phyloP scores from a whole-genome alignment of 129 eudicot genomes.

The Erigeron canadensis region DNA sequence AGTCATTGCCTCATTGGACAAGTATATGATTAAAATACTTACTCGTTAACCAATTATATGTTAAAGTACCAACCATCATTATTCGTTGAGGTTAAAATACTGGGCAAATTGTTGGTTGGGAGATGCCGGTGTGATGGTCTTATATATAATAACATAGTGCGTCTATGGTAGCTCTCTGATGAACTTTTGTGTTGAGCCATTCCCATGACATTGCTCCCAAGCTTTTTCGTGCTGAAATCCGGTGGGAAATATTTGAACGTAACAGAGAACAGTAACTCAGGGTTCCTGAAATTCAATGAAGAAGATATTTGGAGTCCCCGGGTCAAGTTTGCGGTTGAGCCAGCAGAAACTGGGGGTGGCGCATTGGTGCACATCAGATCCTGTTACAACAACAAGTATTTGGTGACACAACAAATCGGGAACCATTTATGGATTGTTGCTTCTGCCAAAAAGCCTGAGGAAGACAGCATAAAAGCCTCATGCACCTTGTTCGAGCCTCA shows the following conservation, averaged over 20 bases:
- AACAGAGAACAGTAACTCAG: neutral
- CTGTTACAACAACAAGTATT: slow-evolving; percentile 24
- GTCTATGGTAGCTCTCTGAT: too few species aligned
- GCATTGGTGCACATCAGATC: slow-evolving; percentile 18
- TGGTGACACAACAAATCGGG: neutral
- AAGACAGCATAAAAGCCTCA: neutral
- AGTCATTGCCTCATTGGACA: too few species aligned
- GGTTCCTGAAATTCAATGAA: neutral
- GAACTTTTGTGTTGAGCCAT: neutral
- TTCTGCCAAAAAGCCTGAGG: neutral
- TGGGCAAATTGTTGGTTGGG: too few species aligned
- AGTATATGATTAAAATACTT: too few species aligned
- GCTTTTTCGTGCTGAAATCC: neutral
- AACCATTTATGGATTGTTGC: neutral
- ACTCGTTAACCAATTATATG: too few species aligned
- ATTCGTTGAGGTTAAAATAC: too few species aligned
- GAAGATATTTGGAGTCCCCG: neutral
- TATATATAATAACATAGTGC: too few species aligned
- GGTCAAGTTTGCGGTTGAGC: neutral
- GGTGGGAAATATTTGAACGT: neutral
- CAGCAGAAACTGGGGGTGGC: neutral
- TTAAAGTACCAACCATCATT: too few species aligned
- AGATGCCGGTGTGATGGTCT: too few species aligned
- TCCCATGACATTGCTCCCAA: neutral
- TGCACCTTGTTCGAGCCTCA: neutral